phyloP scores from a whole-genome alignment of 1,284 basidiomycete species.

The Malassezia brasiliensis region DNA sequence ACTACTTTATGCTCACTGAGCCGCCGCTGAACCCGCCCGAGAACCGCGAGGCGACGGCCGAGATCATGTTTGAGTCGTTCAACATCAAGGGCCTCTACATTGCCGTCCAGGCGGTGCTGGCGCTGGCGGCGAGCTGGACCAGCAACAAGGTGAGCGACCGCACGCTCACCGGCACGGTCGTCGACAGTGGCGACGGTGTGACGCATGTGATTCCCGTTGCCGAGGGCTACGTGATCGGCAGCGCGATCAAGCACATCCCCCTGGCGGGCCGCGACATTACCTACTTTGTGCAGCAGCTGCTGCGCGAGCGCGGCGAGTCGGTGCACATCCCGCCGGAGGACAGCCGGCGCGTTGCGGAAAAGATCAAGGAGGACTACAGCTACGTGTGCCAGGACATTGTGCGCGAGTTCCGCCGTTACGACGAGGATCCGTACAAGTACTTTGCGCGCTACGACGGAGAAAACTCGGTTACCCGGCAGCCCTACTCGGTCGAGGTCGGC shows the following conservation, averaged over 20 bases:
- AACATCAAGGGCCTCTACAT: conserved; percentile 97
- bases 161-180: conserved; percentile 91
- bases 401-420: conserved; percentile 96
- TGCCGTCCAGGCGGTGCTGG: conserved; percentile 97
- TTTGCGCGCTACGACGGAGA: conserved; percentile 91
- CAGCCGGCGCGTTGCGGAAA: conserved; percentile 78
- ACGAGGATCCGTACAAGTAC: conserved; percentile 89
- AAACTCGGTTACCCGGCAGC: conserved; percentile 81
- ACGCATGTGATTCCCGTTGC: conserved; percentile 91
- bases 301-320: conserved; percentile 91
- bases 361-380: conserved; percentile 92
- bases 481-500: conserved; percentile 84
- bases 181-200: conserved; percentile 97
- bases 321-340: conserved; percentile 88
- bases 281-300: conserved; percentile 88
- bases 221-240: conserved; percentile 97
- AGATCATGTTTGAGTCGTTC: conserved; percentile 99
- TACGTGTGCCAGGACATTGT: conserved; percentile 99
- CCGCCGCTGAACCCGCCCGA: conserved; percentile 96
- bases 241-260: conserved; percentile 97
- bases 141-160: conserved; percentile 84
- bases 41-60: conserved; percentile 96
- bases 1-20: conserved; percentile 94
- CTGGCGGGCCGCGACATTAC: conserved; percentile 96
- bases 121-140: conserved; percentile 94